phyloP scores from a whole-genome alignment of 768 basidiomycete genomes.

The Collybia nuda region DNA sequence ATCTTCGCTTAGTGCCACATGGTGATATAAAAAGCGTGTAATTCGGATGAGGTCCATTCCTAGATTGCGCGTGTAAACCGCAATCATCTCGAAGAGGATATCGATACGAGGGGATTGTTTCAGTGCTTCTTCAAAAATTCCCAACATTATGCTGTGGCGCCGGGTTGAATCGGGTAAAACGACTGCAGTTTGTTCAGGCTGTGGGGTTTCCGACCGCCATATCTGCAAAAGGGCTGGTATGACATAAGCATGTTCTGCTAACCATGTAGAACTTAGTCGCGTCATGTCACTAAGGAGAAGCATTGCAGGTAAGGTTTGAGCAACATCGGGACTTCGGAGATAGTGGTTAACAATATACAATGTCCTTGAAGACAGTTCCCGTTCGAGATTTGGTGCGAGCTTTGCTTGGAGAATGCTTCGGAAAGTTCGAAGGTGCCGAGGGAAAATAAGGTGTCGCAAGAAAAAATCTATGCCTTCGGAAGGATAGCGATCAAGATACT shows the following conservation, averaged over 20 bases:
- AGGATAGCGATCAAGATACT: conserved; percentile 90
- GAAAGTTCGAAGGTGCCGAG: conserved; percentile 79
- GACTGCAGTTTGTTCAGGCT: conserved; percentile 40
- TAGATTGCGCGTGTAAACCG: conserved; percentile 75
- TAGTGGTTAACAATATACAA: conserved; percentile 50
- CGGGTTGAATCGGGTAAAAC: conserved; percentile 51
- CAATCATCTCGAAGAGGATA: conserved; percentile 84
- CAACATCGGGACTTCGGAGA: conserved; percentile 47
- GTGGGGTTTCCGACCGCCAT: conserved; percentile 61
- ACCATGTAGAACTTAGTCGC: conserved; percentile 66
- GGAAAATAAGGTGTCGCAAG: conserved; percentile 72
- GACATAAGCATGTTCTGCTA: conserved; percentile 63
- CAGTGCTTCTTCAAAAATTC: conserved; percentile 75
- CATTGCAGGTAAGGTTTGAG: conserved; percentile 66
- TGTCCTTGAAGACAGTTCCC: conserved; percentile 64
- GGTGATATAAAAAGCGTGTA: conserved; percentile 82
- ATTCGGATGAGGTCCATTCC: conserved; percentile 79
- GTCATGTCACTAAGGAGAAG: conserved; percentile 78
- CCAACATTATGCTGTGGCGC: conserved; percentile 64
- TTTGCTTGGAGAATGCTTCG: conserved; percentile 80
- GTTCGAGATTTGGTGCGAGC: conserved; percentile 73
- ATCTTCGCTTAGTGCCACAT: conserved; percentile 75
- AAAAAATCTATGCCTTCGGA: conserved; percentile 85
- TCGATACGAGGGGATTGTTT: conserved; percentile 78
- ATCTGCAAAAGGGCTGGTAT: conserved; percentile 70